A percentile compares a stretch with the other conserved stretches of the same genome.
These are phyloP conservation scores for Aspergillus taichungensis DNA, from an alignment of 495 filamentous ascomycete genomes.

Conservation along the genomic window DNA sequence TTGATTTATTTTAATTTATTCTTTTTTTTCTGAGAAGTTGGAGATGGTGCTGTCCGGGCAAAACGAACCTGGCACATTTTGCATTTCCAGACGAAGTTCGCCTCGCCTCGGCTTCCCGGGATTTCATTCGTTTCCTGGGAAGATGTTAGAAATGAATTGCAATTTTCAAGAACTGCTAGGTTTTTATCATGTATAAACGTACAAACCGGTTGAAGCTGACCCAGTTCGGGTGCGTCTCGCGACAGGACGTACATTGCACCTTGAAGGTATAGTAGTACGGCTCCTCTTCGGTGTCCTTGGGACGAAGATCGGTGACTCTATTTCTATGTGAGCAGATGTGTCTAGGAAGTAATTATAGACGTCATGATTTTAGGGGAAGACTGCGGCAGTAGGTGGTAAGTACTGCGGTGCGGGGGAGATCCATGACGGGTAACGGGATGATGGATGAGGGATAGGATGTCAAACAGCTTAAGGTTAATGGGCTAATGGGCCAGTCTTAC, in stretches of 20 bases:
- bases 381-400: constrained; percentile 5
- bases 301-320: constrained; percentile 84
- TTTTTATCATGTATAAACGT: constrained; percentile 20
- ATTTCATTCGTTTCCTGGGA: constrained; percentile 73
- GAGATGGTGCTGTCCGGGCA: too few relatives aligned
- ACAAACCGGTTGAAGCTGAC: constrained; percentile 86
- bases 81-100: constrained; percentile 97
- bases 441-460: not conserved
- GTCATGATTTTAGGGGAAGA: too few relatives aligned
- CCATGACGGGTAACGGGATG: constrained; percentile 1
- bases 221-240: constrained; percentile 81
- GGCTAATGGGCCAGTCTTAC: constrained; percentile 28
- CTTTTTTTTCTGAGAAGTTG: too few relatives aligned
- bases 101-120: constrained; percentile 85
- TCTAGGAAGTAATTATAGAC: too few relatives aligned
- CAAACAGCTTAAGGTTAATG: not conserved
- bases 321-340: not conserved
- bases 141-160: not conserved
- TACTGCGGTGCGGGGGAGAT: constrained; percentile 7
- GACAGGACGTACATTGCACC: constrained; percentile 92
- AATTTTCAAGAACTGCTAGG: too few relatives aligned
- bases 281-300: constrained; percentile 66
- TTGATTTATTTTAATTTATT: too few relatives aligned
- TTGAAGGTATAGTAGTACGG: constrained; percentile 95
- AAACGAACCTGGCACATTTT: constrained; percentile 71